Base-by-base conservation (phyloP, 75 land plant genomes). In the Selaginella tamariscina region DNA sequence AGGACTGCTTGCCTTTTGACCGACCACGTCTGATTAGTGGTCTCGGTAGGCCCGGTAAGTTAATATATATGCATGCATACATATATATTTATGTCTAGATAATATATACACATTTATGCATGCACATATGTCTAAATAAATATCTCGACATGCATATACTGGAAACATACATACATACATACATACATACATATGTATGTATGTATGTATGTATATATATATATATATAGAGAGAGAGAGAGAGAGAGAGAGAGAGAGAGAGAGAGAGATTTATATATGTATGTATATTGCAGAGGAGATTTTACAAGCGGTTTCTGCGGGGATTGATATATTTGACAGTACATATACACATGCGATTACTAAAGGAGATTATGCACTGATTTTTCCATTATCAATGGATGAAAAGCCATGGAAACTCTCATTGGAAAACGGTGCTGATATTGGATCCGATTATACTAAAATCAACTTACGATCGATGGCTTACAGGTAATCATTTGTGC, bases 261-360 rank as follows among this genome's bases (percentile, higher is more conserved):
- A n/a, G n/a, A n/a, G n/a, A n/a, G n/a, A n/a, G n/a, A n/a, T n/a
- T n/a, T n/a, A n/a, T n/a, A n/a, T n/a, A n/a, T n/a, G n/a, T n/a
- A n/a, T 68, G 31, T 56, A 28, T 60, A 24, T 29, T 81, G 73
- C 85, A 92, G 97, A 88, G 73, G 97, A 92, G 80, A 78, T 92
- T 33, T 77, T 92, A 67, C 83, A 89, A 70, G 95, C 96, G 29
- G 83, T 92, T 57, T 84, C 87, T 71, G 82, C 85, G 33, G 97
- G 97, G 0, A 70, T 92, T 55, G 97, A 92, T 68, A 68, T 89
- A 0, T 92, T 92, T 76, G 97, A 88, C 68, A 86, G 90, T 65
- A 81, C 77, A 87, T 92, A 88, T 69, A 81, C 92, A 29, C 81
- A 86, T 70, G 80, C 82, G 71, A 82, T 92, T 44, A 92, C 95